Evolutionary conservation across 257 asterid species (phyloP), one percentile per base, ranked within the genome.

Genomic region (Jacaranda copaia): DNA sequence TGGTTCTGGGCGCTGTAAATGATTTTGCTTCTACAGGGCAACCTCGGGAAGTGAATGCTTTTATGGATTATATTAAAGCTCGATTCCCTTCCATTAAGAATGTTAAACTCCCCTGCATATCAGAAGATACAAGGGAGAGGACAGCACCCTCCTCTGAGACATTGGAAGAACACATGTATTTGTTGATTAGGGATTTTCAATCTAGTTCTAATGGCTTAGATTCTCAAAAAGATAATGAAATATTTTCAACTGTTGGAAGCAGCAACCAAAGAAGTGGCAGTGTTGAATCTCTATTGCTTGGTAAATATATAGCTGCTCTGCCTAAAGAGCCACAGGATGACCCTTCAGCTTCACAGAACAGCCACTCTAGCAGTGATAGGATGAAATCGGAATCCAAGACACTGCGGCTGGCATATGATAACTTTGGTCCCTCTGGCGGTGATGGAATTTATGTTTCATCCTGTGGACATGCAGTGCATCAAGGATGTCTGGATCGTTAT

Each of bases 391-490:
- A 85, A 62, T 57, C 84, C 62, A 73, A 76, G 56, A 48, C 18
- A 69, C 70, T 59, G 60, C 77, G 63, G 68, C 78, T 88, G 62
- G 89, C 81, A 46, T 86, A 84, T 84, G 90, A 81, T 64, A 90
- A 85, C 56, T 82, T 92, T 83, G 87, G 92, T 51, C 94, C 97
- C 56, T 73, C 88, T 13, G 91, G 89, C 56, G 87, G 90, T 75
- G 95, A 91, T 81, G 97, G 98, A 73, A 88, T 96, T 55, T 88
- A 89, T 87, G 81, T 90, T 72, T 93, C 99, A 70, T 93, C 98
- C 16, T 96, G 99, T 66, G 99, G 99, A 60, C 99, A 96, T 80
- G 98, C 99, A 76, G 98, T 96, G 85, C 99, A 96, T 86, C 97
- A 93, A 84, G 93, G 89, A 81, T 96, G 99, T 81, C 90, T 96